Base-by-base conservation (phyloP, 2,329 filamentous ascomycete genomes). In the Aspergillus sp. region DNA sequence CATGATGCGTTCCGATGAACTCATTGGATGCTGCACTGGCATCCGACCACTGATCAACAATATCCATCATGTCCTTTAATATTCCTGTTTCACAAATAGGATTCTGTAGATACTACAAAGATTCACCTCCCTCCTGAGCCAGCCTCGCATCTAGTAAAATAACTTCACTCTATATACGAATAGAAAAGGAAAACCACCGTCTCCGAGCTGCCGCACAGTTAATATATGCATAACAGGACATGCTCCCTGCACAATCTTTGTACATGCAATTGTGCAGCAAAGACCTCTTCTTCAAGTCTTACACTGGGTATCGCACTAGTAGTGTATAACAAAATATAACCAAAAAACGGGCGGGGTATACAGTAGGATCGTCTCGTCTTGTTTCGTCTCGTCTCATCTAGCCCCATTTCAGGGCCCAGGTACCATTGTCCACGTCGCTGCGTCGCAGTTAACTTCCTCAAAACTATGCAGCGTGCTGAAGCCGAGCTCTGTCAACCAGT, bases 401-500 rank as follows among this genome's bases (percentile, higher is more conserved):
- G 14, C n/a, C 35, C 27, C 35, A 19, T 40, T 21, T 48, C 52
- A 73, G 35, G 68, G 61, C 8, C 79, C 71, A 55, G 80, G 77
- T 66, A 82, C 79, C 76, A 82, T 79, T 2, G 78, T 84, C 84
- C 84, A 87, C 7, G 83, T 85, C 50, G 82, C 80, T 45, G 84
- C 84, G 71, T 89, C 85, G 67, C 84, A 87, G 59, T 87, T 90
- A 53, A 95, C 84, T 73, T 96, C 90, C 67, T 96, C 91, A 72
- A 92, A 96, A 41, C 83, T 87, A 74, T 93, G 89, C 61, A 92
- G 77, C 45, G 90, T 84, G 62, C 86, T 86, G 69, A 96, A 96
- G 1, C 91, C 91, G 88, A 96, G 91, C 0, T 85, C 86, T 55
- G 87, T 81, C 58, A 96, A 78, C 37, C 87, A 86, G 71, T 95